Evolutionary conservation across 129 eudicot species (phyloP).

Genomic region (Glebionis coronaria): DNA sequence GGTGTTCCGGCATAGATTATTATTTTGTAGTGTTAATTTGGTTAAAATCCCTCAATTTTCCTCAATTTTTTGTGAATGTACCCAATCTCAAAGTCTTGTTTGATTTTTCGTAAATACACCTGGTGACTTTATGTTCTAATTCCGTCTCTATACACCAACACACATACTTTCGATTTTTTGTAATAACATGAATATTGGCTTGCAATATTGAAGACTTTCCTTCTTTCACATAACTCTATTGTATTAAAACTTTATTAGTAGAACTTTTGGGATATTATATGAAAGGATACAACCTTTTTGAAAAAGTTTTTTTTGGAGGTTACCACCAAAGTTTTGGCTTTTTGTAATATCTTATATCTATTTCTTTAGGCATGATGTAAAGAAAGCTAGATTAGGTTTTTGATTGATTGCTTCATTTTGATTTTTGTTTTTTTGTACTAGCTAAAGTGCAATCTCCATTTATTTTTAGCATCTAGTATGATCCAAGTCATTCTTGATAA

Average conservation of each 20-base stretch:
- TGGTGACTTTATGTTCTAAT: too few relatives aligned
- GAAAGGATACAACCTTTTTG: constrained; percentile 18
- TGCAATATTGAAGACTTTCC: neutral
- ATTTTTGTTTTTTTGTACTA: constrained; percentile 8
- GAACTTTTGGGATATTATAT: neutral
- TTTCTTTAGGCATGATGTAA: constrained; percentile 14
- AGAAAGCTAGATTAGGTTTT: constrained; percentile 18
- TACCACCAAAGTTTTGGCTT: constrained; percentile 31
- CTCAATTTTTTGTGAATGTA: too few relatives aligned
- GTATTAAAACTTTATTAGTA: neutral
- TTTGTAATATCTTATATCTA: constrained; percentile 14
- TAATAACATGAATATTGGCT: neutral
- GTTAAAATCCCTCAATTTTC: too few relatives aligned
- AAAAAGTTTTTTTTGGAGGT: constrained; percentile 25
- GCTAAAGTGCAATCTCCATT: constrained; percentile 37
- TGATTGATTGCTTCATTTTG: constrained; percentile 21
- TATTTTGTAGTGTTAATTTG: too few relatives aligned
- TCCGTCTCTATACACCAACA: too few relatives aligned
- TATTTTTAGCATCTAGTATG: constrained; percentile 22
- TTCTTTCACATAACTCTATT: neutral
- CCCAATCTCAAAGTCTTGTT: too few relatives aligned
- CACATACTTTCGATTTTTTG: too few relatives aligned
- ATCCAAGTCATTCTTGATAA: constrained; percentile 30
- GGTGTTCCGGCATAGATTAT: too few relatives aligned
- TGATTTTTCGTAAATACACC: too few relatives aligned